A percentile compares a stretch with the other conserved stretches of the same genome.
phyloP scores from a whole-genome alignment of 345 rosid genomes.

The Populus tremula region DNA sequence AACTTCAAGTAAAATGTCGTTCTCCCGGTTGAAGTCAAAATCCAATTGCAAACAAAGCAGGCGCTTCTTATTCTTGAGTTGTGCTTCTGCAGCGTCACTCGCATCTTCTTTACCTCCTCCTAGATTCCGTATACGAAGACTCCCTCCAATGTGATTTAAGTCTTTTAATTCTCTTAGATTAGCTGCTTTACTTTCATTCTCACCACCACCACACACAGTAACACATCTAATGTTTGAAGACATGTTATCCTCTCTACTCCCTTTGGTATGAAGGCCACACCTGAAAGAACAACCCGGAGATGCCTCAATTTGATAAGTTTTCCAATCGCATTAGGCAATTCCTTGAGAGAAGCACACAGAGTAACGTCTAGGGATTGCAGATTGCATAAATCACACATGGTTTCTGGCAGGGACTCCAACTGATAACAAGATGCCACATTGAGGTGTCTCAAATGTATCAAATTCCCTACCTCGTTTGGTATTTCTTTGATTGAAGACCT shows the following conservation, averaged over 20 bases:
- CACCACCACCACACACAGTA: not conserved
- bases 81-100: not conserved
- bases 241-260: conserved; percentile 11
- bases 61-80: not conserved
- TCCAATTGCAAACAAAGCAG: not conserved
- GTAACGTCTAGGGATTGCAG: not conserved
- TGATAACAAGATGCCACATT: not conserved
- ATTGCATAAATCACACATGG: conserved; percentile 13
- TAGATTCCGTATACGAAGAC: not conserved
- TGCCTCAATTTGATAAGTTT: conserved; percentile 11
- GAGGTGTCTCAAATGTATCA: conserved; percentile 13
- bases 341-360: fast-evolving
- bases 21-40: no score
- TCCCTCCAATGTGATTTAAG: not conserved
- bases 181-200: not conserved
- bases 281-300: fast-evolving
- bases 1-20: no score
- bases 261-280: not conserved
- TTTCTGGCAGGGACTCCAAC: conserved; percentile 9
- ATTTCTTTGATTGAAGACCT: not conserved
- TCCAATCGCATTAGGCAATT: conserved; percentile 2
- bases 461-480: not conserved
- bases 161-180: not conserved
- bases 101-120: not conserved
- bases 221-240: not conserved